Evolutionary conservation across 179 eudicot species (phyloP), one percentile per base, ranked within the genome.

Genomic region (Silene noctiflora): DNA sequence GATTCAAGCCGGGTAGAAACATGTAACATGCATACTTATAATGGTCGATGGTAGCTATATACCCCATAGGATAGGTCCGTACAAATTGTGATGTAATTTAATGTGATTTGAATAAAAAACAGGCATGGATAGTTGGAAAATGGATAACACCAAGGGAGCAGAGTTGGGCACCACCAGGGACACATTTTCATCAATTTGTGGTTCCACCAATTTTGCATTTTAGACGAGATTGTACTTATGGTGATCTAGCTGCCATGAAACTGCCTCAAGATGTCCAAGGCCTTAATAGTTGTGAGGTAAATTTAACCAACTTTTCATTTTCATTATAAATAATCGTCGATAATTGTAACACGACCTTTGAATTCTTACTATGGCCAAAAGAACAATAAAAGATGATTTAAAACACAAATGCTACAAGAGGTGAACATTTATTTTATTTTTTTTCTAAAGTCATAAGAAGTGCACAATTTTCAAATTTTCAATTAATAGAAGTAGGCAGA

Each of bases 51-150:
- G n/a, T n/a, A n/a, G n/a, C n/a, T n/a, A n/a, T n/a, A n/a, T n/a
- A n/a, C n/a, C n/a, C n/a, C n/a, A n/a, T n/a, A n/a, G n/a, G n/a
- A n/a, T n/a, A n/a, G n/a, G n/a, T n/a, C n/a, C n/a, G n/a, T n/a
- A n/a, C n/a, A n/a, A 27, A 2, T 27, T 27, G 29, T 29, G 44
- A 9, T 42, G 9, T 13, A 7, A 65, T 14, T 16, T 13, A 27
- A 29, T 46, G 5, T 53, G 16, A 0, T 55, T 4, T 10, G n/a
- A 27, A 27, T 1, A 16, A 14, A 51, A 27, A 51, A 71, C 33
- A 94, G 97, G 86, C 96, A 51, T 94, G 97, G 98, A 94, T 94
- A 8, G 81, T 92, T 19, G 98, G 97, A 5, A 94, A 92, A 78
- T 94, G 98, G 98, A 77, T 88, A 25, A 90, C 97, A 51, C 96